Evolutionary conservation across 371 early-diverging fungal genomes (phyloP), one percentile per base, ranked within the genome.

Genomic region (Rhizopus delemar): DNA sequence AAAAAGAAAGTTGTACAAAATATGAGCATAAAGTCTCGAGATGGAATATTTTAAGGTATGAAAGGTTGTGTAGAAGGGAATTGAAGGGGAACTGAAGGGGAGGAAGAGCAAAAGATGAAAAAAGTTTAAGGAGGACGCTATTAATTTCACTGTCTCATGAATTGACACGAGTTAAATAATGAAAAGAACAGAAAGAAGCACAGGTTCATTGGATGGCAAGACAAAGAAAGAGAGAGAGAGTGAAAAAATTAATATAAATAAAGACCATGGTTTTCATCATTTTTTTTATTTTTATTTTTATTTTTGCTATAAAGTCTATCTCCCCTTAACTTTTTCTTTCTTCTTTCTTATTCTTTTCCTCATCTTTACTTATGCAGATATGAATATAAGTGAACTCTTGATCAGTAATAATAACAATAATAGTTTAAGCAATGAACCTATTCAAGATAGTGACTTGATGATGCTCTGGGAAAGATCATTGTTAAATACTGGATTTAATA

Each of bases 391-490:
- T 16, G 57, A 62, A 13, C 29, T 62, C 31, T 51, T 62, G 12
- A 34, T 51, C 43, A 56, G 56, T 45, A 41, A 8, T 29, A 29
- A 5, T 48, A 22, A 22, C 22, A 15, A 22, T 22, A 22, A 22
- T 22, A 22, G 2, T 22, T 22, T 22, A 22, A 22, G 8, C 16
- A 16, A 5, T 48, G 48, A 52, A 29, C 36, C 63, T 15, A 41
- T 63, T 34, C 57, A 63, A 35, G 63, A 63, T n/a, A 58, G 56
- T 36, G 54, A 57, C 0, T 7, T 63, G 29, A 68, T 65, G 66
- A 9, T 52, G 13, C 15, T 66, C 29, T 77, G 68, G 74, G 60
- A 72, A 46, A 39, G 46, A 5, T 59, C 57, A 16, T 52, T 77
- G 4, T 33, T 59, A 15, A 46, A 68, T 9, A 41, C 59, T 15